Evolutionary conservation across 1,284 basidiomycete genomes (phyloP), one percentile per base, ranked within the genome.

Genomic region (Malassezia furfur): DNA sequence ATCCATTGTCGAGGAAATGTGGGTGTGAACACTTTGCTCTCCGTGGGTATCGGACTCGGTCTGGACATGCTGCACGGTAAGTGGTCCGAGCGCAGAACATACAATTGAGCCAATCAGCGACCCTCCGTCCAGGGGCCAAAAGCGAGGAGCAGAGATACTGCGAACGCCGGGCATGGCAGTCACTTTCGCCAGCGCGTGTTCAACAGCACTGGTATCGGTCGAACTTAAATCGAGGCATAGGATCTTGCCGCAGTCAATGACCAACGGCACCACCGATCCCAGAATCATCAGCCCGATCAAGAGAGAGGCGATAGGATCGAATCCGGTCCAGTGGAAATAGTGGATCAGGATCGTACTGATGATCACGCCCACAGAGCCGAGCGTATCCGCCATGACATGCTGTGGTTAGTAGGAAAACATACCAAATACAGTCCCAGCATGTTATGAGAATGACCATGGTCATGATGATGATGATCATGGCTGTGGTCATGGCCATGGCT

Each of bases 281-380:
- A 90, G 87, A 66, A 99, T 99, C 61, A 99, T 79, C 9, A 88
- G 78, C 1, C 94, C 94, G 66, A 99, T 99, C 22, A 99, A 91
- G 36, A 99, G 79, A 10, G 90, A 94, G 0, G 94, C 94, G 59
- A 99, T 91, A 2, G 94, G 94, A 76, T 99, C 94, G 73, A 96
- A 99, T 15, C 91, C 91, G 2, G 94, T 98, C 91, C 91, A 98
- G n/a, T 93, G 93, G 66, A 94, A 98, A 57, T 85, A 85, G 66
- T 93, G 85, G 64, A 99, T 98, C 57, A 98, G 81, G 14, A 98
- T 78, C 3, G 94, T 99, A 21, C 91, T 96, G 51, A 96, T 82
- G 70, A 99, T 98, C 8, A 99, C 94, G n/a, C 94, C 94, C 17
- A 98, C 91, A 10, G 89, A 91, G 41, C 90, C 90, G 17, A 79